Conservation (phyloP, 768 basidiomycete genomes). For the Collybia sp. region DNA sequence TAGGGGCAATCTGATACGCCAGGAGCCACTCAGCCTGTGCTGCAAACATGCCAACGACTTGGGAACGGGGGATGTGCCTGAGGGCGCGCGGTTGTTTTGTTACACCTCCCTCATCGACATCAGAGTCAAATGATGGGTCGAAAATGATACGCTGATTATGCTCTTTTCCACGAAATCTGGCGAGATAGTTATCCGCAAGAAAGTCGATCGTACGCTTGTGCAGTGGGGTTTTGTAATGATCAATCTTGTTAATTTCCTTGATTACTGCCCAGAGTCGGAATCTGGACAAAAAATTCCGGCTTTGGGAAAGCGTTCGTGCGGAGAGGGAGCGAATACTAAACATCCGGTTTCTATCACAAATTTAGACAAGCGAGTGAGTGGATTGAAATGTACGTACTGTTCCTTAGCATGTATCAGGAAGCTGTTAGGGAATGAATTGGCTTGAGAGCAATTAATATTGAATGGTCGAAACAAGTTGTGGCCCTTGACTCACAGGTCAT, state of each 20-base stretch:
- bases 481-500: constrained; percentile 27
- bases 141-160: constrained; percentile 27
- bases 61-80: constrained; percentile 44
- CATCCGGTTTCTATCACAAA: constrained; percentile 27
- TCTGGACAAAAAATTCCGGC: constrained; percentile 47
- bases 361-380: background rate
- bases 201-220: constrained; percentile 43
- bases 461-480: background rate
- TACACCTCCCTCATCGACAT: constrained; percentile 20
- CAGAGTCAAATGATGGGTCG: constrained; percentile 21
- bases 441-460: constrained; percentile 3
- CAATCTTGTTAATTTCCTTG: constrained; percentile 32
- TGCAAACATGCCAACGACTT: constrained; percentile 47
- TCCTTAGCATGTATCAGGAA: constrained; percentile 16
- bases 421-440: constrained; percentile 9
- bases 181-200: constrained; percentile 40
- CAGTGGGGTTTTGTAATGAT: constrained; percentile 23
- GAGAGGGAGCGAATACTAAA: constrained; percentile 47
- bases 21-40: constrained; percentile 57
- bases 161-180: constrained; percentile 17
- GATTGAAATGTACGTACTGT: constrained; percentile 6
- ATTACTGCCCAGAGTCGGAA: constrained; percentile 47
- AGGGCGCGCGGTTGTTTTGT: constrained; percentile 32
- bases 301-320: constrained; percentile 30
- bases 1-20: constrained; percentile 36